Evolutionary conservation across 2,329 filamentous ascomycete species (phyloP).

Genomic region (Incumbomyces lentus): DNA sequence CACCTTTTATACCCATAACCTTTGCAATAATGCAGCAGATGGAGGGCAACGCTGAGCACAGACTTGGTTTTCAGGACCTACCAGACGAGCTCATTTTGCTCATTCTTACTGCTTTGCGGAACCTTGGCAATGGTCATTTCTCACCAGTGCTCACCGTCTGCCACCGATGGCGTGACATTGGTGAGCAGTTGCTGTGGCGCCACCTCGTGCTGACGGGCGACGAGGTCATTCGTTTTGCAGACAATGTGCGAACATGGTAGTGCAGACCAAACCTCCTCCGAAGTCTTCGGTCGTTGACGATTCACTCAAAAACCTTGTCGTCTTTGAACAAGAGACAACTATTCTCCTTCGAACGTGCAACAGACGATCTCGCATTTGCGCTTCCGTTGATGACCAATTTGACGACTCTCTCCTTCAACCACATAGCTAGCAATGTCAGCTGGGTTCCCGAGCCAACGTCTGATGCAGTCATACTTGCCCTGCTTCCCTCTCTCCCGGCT

Average conservation of each 20-base stretch:
- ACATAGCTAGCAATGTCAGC: neutral
- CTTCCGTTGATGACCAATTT: neutral
- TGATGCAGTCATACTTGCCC: neutral
- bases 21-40: neutral
- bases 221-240: neutral
- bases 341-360: no score
- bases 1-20: neutral
- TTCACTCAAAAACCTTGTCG: neutral
- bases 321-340: no score
- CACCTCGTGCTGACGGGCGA: neutral
- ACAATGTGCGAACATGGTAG: neutral
- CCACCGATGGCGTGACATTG: neutral
- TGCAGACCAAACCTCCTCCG: neutral
- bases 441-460: neutral
- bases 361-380: neutral
- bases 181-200: neutral
- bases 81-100: neutral
- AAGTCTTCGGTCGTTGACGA: neutral
- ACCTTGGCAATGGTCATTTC: neutral
- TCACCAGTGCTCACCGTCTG: neutral
- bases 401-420: constrained; percentile 4
- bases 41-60: neutral
- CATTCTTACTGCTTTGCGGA: neutral
- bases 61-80: neutral
- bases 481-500: neutral